Percentiles rank a stretch among this genome's conserved stretches.
Conservation (phyloP, 345 rosid species). For the Anacardium occidentale region DNA sequence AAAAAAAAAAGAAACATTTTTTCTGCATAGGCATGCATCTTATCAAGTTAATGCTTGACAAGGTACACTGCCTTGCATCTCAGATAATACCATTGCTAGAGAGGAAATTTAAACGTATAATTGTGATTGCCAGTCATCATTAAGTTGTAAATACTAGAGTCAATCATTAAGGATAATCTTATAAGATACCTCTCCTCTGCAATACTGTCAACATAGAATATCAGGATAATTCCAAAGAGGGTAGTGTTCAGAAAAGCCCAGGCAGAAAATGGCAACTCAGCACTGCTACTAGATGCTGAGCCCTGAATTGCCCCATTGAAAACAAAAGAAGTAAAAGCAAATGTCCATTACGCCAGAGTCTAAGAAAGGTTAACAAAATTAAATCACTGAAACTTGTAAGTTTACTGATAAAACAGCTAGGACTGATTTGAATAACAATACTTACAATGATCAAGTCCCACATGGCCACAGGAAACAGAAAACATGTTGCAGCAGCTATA, state of each 20-base stretch:
- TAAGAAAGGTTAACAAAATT: slow-evolving; percentile 10
- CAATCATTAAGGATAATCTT: not conserved
- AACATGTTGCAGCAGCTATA: slow-evolving; percentile 82
- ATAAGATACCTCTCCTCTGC: slow-evolving; percentile 88
- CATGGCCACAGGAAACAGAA: slow-evolving; percentile 96
- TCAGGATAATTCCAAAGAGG: slow-evolving; percentile 74
- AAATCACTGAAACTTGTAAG: not conserved
- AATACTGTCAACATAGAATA: slow-evolving; percentile 81
- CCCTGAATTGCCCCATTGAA: slow-evolving; percentile 55
- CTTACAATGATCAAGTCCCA: slow-evolving; percentile 94
- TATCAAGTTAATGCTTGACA: not conserved
- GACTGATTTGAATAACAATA: slow-evolving; percentile 16
- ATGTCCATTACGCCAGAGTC: slow-evolving; percentile 5
- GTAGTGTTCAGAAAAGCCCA: slow-evolving; percentile 87
- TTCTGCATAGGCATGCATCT: not conserved
- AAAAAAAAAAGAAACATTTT: no score
- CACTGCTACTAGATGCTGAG: slow-evolving; percentile 50
- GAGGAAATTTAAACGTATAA: not conserved
- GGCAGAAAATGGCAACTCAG: slow-evolving; percentile 71
- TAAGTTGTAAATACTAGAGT: slow-evolving; percentile 12
- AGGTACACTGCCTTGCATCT: not conserved
- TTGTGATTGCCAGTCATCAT: not conserved
- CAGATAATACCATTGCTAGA: not conserved
- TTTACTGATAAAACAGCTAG: not conserved
- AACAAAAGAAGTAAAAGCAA: slow-evolving; percentile 19